Evolutionary conservation across 306 rosid species (phyloP).

Genomic region (Lathyrus sativus): DNA sequence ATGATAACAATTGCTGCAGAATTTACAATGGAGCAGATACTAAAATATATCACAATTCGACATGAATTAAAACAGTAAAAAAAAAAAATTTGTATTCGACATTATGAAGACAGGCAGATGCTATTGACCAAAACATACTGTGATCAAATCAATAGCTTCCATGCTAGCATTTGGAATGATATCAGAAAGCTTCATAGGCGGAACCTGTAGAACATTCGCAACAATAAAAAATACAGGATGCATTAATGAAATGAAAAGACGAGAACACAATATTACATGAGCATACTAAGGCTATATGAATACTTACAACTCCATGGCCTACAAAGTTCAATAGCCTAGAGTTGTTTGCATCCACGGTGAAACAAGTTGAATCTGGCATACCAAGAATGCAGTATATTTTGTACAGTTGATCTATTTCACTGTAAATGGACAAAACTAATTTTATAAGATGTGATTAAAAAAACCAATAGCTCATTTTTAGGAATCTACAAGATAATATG

Average conservation of each 20-base stretch:
- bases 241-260: constrained; percentile 22
- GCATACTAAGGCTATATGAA: constrained; percentile 37
- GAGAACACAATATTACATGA: constrained; percentile 4
- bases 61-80: constrained; percentile 11
- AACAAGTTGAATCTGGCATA: constrained; percentile 62
- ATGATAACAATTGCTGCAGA: constrained; percentile 67
- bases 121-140: constrained; percentile 48
- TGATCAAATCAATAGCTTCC: constrained; percentile 82
- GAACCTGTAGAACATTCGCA: constrained; percentile 50
- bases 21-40: constrained; percentile 34
- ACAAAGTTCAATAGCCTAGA: constrained; percentile 55
- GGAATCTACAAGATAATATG: constrained; percentile 1
- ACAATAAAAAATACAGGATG: constrained; percentile 15
- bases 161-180: constrained; percentile 76
- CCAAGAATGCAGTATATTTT: constrained; percentile 76
- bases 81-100: constrained; percentile 3
- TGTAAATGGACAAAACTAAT: constrained; percentile 45
- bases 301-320: constrained; percentile 59
- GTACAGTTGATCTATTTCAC: constrained; percentile 87
- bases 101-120: constrained; percentile 11
- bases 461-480: constrained; percentile 8
- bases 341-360: constrained; percentile 57
- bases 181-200: constrained; percentile 64
- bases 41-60: constrained; percentile 19
- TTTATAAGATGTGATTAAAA: constrained; percentile 37